Evolutionary conservation across 805 yeast genomes (phyloP).

Genomic region (Barnettozyma salicaria): DNA sequence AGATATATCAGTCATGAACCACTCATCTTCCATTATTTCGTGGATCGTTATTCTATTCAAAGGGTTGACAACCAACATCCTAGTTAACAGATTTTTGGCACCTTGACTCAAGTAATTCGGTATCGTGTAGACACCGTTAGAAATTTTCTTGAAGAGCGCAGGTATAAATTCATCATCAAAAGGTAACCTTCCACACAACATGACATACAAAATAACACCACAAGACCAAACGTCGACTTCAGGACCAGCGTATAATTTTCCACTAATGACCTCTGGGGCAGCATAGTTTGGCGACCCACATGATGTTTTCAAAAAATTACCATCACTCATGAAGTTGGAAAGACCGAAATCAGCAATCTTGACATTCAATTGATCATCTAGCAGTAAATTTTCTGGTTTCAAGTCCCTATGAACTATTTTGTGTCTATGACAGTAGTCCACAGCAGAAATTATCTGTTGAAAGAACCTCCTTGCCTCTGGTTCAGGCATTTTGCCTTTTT

Average conservation of each 20-base stretch:
- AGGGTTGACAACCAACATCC: constrained; percentile 94
- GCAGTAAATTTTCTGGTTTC: constrained; percentile 87
- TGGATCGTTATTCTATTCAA: constrained; percentile 87
- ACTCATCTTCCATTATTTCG: constrained; percentile 88
- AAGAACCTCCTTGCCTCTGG: constrained; percentile 88
- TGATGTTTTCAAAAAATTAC: constrained; percentile 87
- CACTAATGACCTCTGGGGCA: constrained; percentile 94
- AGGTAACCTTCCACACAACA: constrained; percentile 93
- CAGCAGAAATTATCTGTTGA: constrained; percentile 95
- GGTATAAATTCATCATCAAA: constrained; percentile 97
- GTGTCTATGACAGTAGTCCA: constrained; percentile 93
- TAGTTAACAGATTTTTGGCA: constrained; percentile 73
- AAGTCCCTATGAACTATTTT: constrained; percentile 95
- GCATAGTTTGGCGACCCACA: constrained; percentile 98
- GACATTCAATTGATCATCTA: constrained; percentile 86
- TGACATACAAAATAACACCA: constrained; percentile 90
- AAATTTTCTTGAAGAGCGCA: constrained; percentile 84
- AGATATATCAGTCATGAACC: constrained; percentile 82
- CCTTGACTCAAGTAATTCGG: constrained; percentile 85
- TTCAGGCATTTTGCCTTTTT: constrained; percentile 88
- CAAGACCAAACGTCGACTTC: constrained; percentile 98
- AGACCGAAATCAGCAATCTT: constrained; percentile 96
- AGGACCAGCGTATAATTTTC: constrained; percentile 94
- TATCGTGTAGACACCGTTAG: constrained; percentile 86
- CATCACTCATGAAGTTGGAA: constrained; percentile 95